Percentiles rank a stretch among this genome's conserved stretches.
Evolutionary conservation across 179 eudicot genomes (phyloP).

Genomic region (Sideroxylon spinosum): DNA sequence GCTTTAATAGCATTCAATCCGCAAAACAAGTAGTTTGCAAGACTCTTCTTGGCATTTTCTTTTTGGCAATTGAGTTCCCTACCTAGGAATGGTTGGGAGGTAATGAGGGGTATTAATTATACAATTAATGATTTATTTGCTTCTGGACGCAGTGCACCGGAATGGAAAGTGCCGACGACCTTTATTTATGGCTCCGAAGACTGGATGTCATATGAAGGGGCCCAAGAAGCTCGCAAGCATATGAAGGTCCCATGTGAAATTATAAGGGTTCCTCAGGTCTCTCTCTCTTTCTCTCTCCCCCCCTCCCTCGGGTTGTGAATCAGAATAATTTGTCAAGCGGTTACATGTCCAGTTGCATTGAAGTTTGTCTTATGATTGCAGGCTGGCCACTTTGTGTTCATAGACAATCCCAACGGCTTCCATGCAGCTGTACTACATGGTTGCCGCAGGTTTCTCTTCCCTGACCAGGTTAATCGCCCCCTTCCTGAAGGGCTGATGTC

Average conservation of each 20-base stretch:
- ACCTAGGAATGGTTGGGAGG: conserved; percentile 7
- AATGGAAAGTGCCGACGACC: conserved; percentile 95
- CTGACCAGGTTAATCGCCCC: conserved; percentile 36
- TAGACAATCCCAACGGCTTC: conserved; percentile 72
- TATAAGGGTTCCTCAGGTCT: conserved; percentile 85
- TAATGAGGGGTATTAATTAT: background rate
- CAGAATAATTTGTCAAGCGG: background rate
- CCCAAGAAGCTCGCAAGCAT: conserved; percentile 71
- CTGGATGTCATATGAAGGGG: conserved; percentile 93
- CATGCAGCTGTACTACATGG: conserved; percentile 72
- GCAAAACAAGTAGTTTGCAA: background rate
- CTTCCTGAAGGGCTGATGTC: conserved; percentile 66
- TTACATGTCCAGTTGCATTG: background rate
- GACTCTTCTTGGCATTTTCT: too few species aligned
- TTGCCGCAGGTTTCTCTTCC: conserved; percentile 62
- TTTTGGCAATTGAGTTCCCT: background rate
- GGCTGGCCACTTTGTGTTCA: conserved; percentile 84
- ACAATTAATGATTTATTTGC: background rate
- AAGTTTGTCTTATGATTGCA: conserved; percentile 31
- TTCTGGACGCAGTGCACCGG: conserved; percentile 64
- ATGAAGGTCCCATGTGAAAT: conserved; percentile 95
- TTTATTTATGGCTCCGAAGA: conserved; percentile 79
- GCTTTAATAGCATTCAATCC: background rate
- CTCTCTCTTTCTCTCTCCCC: conserved; percentile 20
- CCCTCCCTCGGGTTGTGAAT: background rate